Conservation (phyloP, 441 rosid genomes). For the Populus hybrid region DNA sequence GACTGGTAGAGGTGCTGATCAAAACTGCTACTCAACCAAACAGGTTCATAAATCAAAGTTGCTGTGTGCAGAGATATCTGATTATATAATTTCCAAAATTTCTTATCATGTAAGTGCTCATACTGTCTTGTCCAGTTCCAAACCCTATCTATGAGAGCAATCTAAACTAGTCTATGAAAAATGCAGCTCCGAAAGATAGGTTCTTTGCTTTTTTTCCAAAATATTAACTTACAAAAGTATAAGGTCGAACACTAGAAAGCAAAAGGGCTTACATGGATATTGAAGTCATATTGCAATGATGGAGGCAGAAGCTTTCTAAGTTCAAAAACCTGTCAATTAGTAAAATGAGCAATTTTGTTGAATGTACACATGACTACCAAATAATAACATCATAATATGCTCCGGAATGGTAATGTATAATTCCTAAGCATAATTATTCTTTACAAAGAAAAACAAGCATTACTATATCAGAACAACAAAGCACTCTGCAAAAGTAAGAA, state of each 20-base stretch:
- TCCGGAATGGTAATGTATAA: background rate
- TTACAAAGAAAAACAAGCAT: background rate
- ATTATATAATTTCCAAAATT: background rate
- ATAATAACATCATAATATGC: background rate
- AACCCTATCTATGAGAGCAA: background rate
- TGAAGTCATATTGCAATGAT: conserved; percentile 70
- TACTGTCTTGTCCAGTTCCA: background rate
- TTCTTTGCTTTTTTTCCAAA: background rate
- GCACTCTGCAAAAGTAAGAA: background rate
- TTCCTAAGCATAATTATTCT: background rate
- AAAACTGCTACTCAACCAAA: conserved; percentile 4
- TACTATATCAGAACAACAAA: background rate
- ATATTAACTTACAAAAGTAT: conserved; percentile 7
- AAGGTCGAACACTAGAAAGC: background rate
- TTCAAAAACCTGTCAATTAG: conserved; percentile 61
- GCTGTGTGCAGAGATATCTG: background rate
- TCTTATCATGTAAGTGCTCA: background rate
- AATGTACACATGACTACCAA: background rate
- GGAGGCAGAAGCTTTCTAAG: conserved; percentile 86
- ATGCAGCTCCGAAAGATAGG: background rate
- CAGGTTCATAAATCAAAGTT: background rate
- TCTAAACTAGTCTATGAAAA: background rate
- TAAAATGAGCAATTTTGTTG: background rate
- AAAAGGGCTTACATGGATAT: conserved; percentile 68
- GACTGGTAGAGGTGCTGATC: background rate